Evolutionary conservation across 108 stramenopile genomes (phyloP).

Genomic region (Nannochloropsis granulata): DNA sequence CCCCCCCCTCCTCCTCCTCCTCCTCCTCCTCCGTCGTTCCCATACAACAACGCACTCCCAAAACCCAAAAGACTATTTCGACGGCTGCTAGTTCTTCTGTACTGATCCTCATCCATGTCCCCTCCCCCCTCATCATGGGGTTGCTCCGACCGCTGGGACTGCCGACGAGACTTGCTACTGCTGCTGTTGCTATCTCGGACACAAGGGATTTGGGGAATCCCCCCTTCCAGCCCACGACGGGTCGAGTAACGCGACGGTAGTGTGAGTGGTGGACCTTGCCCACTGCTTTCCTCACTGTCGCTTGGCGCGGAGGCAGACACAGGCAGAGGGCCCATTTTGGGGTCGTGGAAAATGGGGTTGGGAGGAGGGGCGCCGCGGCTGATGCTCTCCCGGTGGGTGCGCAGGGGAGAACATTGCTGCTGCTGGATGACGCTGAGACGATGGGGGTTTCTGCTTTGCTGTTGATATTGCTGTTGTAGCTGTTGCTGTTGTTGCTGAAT

Average conservation of each 20-base stretch:
- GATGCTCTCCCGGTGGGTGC: background rate
- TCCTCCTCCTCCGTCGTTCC: background rate
- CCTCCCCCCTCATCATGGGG: background rate
- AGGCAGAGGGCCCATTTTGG: background rate
- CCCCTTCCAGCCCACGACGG: background rate
- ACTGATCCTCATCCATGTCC: background rate
- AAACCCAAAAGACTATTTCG: background rate
- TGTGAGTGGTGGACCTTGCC: background rate
- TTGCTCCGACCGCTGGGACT: background rate
- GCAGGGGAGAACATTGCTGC: background rate
- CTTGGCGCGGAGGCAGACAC: background rate
- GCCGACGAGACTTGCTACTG: background rate
- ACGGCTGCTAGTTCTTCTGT: background rate
- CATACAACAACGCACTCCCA: background rate
- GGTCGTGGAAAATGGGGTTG: background rate
- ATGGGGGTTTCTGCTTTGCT: background rate
- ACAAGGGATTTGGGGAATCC: background rate
- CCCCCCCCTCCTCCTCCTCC: background rate
- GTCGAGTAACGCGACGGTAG: background rate
- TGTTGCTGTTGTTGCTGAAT: background rate
- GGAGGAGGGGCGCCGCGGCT: background rate
- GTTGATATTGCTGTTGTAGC: background rate
- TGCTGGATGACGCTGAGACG: background rate
- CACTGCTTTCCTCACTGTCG: background rate
- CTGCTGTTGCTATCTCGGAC: background rate